Evolutionary conservation across 129 eudicot species (phyloP).

Genomic region (Centrapalus pauciflorus): DNA sequence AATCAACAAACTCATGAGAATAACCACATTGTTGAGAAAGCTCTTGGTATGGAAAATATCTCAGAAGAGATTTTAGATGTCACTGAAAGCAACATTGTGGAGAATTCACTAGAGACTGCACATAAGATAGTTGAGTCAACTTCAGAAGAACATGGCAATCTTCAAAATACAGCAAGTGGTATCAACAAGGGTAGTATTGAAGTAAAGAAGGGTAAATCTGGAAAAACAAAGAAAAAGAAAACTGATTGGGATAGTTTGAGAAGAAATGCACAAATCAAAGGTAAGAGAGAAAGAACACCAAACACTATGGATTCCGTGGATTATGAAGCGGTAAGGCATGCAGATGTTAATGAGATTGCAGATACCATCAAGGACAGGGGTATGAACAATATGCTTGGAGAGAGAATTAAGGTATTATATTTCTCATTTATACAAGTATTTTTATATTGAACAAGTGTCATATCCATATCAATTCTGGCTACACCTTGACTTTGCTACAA

Average conservation of each 20-base stretch:
- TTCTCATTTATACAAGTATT: not conserved
- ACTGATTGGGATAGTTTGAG: constrained; percentile 77
- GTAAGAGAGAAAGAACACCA: constrained; percentile 40
- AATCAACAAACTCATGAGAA: constrained; percentile 5
- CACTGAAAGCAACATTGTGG: constrained; percentile 30
- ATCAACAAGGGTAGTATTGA: constrained; percentile 4
- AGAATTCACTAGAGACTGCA: constrained; percentile 17
- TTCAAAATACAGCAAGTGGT: constrained; percentile 7
- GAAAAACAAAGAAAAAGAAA: constrained; percentile 37
- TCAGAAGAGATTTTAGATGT: constrained; percentile 38
- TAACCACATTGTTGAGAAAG: constrained; percentile 13
- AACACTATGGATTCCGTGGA: constrained; percentile 81
- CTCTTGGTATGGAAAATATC: constrained; percentile 7
- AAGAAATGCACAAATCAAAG: constrained; percentile 32
- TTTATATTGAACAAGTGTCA: not conserved
- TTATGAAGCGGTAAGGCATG: constrained; percentile 82
- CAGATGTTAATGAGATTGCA: constrained; percentile 73
- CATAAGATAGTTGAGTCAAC: constrained; percentile 26
- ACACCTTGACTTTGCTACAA: not conserved
- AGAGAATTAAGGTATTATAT: constrained; percentile 71
- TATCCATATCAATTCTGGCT: not conserved
- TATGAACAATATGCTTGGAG: constrained; percentile 96
- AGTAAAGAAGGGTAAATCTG: constrained; percentile 35
- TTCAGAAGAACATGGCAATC: constrained; percentile 10
- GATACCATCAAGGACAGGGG: constrained; percentile 85